Conservation (phyloP, 805 yeast species). For the Saturnispora mendoncae region DNA sequence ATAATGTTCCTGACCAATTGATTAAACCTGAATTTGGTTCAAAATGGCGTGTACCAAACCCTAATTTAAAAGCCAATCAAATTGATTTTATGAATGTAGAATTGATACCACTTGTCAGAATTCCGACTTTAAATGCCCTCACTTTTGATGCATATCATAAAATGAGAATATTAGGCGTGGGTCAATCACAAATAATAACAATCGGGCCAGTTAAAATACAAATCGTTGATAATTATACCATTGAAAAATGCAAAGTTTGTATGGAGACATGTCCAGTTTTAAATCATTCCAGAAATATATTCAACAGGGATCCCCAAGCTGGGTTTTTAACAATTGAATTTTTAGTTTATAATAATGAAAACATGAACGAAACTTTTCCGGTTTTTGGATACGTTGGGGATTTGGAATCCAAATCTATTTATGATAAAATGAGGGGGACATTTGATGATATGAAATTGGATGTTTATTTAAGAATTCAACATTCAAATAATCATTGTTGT, state of each 20-base stretch:
- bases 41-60: conserved; percentile 6
- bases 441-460: background rate
- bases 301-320: background rate
- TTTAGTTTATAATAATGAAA: background rate
- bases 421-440: background rate
- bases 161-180: background rate
- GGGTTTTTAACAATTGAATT: background rate
- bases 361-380: background rate
- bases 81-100: background rate
- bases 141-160: background rate
- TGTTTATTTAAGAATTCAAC: background rate
- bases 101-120: background rate
- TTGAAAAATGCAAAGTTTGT: background rate
- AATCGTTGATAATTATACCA: background rate
- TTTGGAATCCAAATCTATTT: background rate
- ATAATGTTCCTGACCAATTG: background rate
- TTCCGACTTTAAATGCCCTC: background rate
- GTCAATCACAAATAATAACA: background rate
- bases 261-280: background rate
- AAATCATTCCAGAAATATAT: background rate
- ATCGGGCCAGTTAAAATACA: background rate
- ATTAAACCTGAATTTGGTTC: background rate
- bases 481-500: background rate
- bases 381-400: background rate
- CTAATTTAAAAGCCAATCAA: background rate